These are phyloP conservation scores for Ustilago xerochloae DNA, from an alignment of 1,284 basidiomycete species.

Conservation along the genomic window DNA sequence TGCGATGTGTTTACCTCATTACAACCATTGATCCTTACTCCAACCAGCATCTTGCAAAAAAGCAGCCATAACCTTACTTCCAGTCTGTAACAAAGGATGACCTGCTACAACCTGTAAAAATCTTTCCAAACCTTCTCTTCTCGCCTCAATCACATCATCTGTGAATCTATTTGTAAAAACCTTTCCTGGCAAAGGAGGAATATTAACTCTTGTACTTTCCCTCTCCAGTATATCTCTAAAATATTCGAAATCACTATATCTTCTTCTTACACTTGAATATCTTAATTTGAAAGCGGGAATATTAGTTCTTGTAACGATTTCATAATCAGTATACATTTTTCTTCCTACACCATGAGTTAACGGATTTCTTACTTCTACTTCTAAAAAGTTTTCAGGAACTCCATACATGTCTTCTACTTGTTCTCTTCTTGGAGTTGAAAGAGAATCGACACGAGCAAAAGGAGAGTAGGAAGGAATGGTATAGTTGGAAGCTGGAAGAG, in stretches of 20 bases:
- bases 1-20: too few species aligned
- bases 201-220: constrained; percentile 95
- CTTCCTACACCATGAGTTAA: constrained; percentile 83
- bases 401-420: constrained; percentile 94
- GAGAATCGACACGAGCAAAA: constrained; percentile 64
- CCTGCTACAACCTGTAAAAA: constrained; percentile 97
- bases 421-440: constrained; percentile 48
- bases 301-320: constrained; percentile 97
- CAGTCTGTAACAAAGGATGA: constrained; percentile 96
- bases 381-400: constrained; percentile 86
- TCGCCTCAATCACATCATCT: constrained; percentile 92
- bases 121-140: constrained; percentile 91
- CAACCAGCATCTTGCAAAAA: constrained; percentile 80
- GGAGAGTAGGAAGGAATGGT: constrained; percentile 61
- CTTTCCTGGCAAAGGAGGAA: constrained; percentile 95
- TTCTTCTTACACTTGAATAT: constrained; percentile 90
- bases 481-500: constrained; percentile 50
- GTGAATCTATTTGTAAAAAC: constrained; percentile 79
- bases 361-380: constrained; percentile 96
- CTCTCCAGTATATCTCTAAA: constrained; percentile 98
- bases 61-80: constrained; percentile 94
- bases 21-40: constrained; percentile 58
- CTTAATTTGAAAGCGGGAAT: constrained; percentile 98
- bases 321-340: constrained; percentile 99
- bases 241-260: constrained; percentile 98